A percentile compares a stretch with the other conserved stretches of the same genome.
Evolutionary conservation across 73 alveolate genomes (phyloP).

Genomic region (Blepharisma japonicum): DNA sequence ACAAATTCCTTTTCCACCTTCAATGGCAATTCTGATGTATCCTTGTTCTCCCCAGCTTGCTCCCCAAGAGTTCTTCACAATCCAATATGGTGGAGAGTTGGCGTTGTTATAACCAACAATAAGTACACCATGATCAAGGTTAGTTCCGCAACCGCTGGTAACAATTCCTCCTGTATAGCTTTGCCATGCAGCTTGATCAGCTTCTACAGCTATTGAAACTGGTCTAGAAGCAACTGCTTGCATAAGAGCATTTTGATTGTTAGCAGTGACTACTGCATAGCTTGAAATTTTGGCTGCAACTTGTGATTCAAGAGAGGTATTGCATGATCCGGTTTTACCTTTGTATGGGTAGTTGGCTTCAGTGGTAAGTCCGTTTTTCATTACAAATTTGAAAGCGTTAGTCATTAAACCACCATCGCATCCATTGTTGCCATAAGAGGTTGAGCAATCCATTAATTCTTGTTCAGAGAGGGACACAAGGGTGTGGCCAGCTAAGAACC

Average conservation of each 20-base stretch:
- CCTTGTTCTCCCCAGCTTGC: conserved; percentile 55
- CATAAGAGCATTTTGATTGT: conserved; percentile 44
- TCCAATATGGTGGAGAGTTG: conserved; percentile 21
- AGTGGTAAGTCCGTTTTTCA: conserved; percentile 38
- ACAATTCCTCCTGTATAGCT: conserved; percentile 56
- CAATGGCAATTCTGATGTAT: conserved; percentile 45
- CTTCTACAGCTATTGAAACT: conserved; percentile 70
- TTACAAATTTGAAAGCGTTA: conserved; percentile 27
- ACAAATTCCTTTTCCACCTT: conserved; percentile 26
- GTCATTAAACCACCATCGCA: conserved; percentile 65
- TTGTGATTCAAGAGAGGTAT: not conserved
- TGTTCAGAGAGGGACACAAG: conserved; percentile 49
- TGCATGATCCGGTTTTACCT: conserved; percentile 46
- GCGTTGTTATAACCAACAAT: conserved; percentile 62
- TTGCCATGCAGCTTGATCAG: conserved; percentile 54
- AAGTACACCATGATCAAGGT: conserved; percentile 74
- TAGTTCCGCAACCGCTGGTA: conserved; percentile 39
- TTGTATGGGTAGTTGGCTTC: conserved; percentile 81
- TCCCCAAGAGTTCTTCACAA: conserved; percentile 63
- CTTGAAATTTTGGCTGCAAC: conserved; percentile 2
- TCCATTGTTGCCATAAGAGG: conserved; percentile 41
- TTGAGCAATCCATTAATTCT: conserved; percentile 62
- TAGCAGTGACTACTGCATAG: not conserved
- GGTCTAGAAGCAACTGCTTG: conserved; percentile 57
- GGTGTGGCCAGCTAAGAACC: conserved; percentile 25